phyloP scores from a whole-genome alignment of 2,329 filamentous ascomycete species.

The Alternaria ventricosa region DNA sequence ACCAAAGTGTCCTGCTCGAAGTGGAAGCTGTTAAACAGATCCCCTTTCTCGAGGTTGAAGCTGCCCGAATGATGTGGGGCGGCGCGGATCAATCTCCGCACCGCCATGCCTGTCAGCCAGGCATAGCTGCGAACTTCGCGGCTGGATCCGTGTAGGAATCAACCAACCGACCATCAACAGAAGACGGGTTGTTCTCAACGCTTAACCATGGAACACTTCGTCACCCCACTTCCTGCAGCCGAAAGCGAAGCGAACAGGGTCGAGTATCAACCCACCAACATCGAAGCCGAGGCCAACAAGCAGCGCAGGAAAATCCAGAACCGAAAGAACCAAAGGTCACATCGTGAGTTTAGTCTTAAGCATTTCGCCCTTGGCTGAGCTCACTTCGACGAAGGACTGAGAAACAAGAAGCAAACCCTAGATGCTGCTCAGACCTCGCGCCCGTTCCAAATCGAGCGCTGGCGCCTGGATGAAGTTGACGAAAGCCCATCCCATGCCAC shows the following conservation, averaged over 20 bases:
- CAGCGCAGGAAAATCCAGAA: slow-evolving; percentile 13
- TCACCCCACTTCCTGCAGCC: background rate
- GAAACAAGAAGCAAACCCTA: background rate
- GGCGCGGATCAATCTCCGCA: slow-evolving; percentile 15
- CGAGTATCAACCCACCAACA: background rate
- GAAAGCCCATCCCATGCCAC: background rate
- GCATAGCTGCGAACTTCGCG: slow-evolving; percentile 16
- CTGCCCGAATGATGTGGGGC: slow-evolving; percentile 9
- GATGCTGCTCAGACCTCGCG: background rate
- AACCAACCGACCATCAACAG: background rate
- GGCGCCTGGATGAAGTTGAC: slow-evolving; percentile 1
- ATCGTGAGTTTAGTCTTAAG: background rate
- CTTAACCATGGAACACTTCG: background rate
- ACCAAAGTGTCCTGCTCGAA: background rate
- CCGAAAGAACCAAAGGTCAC: slow-evolving; percentile 10
- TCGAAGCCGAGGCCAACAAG: background rate
- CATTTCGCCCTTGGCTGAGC: background rate
- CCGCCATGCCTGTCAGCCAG: slow-evolving; percentile 10
- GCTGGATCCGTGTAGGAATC: slow-evolving; percentile 14
- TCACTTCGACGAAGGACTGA: background rate
- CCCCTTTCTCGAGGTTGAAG: background rate
- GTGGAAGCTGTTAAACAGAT: background rate
- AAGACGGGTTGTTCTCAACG: background rate
- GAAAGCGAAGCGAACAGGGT: background rate
- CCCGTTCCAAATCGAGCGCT: slow-evolving; percentile 1